Base-by-base conservation (phyloP, 148 eudicot species). In the Heliamphora exappendiculata region DNA sequence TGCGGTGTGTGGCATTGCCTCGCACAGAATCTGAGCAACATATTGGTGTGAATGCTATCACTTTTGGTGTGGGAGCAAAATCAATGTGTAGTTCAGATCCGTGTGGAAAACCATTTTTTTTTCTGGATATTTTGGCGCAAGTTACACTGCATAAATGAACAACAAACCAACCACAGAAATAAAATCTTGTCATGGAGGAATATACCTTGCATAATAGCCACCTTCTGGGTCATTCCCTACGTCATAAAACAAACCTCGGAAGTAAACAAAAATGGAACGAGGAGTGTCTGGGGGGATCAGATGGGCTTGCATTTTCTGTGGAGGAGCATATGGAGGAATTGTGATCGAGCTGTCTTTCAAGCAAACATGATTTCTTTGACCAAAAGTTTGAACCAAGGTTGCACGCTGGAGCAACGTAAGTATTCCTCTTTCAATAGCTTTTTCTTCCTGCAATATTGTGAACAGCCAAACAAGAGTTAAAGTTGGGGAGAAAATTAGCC, bases 221-320 rank as follows among this genome's bases (percentile, higher is more conserved):
- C 98, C 98, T 89, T 95, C 97, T 7, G 98, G 98, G 79, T 95
- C 97, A 77, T 95, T 95, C n/a, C 96, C 97, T 0, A 95, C 97
- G 80, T 95, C 98, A 79, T 92, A 95, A 81, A 95, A 95, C 81
- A 95, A 85, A 42, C 98, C 98, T 55, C 98, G 88, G 87, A 95
- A 95, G 85, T 95, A 95, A 72, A 95, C 97, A 82, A 95, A 95
- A 81, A 95, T 95, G 84, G 98, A 92, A 53, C 98, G 91, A 75
- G 98, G 98, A 76, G 86, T 91, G 41, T 82, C 77, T 3, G 97
- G 97, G 76, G 98, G 91, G 76, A 95, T 95, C 36, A 95, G 76
- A 81, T 95, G 98, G 65, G 98, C 79, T 82, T 95, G 93, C 97
- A 95, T 95, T 78, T 95, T 95, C 85, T 95, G 97, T 6, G 98